A percentile compares a stretch with the other conserved stretches of the same genome.
phyloP scores from a whole-genome alignment of 192 early-diverging fungal species.

The Ambispora gerdemannii region DNA sequence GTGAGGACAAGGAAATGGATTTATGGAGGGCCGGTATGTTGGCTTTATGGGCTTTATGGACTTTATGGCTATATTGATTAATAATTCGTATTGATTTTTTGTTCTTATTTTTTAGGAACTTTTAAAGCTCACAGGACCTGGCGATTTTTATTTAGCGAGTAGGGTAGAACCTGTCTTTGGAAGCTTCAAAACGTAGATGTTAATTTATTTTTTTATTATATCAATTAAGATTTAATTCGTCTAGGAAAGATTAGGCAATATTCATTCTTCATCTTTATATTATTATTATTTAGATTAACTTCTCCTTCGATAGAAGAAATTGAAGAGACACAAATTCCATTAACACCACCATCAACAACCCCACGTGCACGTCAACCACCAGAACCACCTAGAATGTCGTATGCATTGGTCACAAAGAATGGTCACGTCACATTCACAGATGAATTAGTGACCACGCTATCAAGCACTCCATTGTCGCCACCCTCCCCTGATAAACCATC shows the following conservation, averaged over 20 bases:
- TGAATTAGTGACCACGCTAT: neutral
- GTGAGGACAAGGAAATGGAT: conserved; percentile 35
- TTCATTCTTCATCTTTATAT: neutral
- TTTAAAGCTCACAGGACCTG: conserved; percentile 56
- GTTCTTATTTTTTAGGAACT: conserved; percentile 54
- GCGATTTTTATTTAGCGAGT: conserved; percentile 61
- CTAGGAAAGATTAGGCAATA: neutral
- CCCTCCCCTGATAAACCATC: conserved; percentile 2
- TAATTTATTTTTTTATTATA: neutral
- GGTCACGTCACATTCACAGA: conserved; percentile 7
- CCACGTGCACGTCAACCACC: neutral
- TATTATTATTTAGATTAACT: conserved; percentile 7
- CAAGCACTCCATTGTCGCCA: neutral
- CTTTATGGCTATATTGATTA: too few relatives aligned
- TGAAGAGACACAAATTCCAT: neutral
- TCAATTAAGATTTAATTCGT: neutral
- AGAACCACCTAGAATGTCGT: conserved; percentile 20
- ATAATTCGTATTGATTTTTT: too few relatives aligned
- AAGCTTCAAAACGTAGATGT: conserved; percentile 6
- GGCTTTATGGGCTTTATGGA: too few relatives aligned
- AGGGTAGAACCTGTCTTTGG: conserved; percentile 36
- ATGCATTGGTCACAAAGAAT: conserved; percentile 12
- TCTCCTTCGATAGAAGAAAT: conserved; percentile 31
- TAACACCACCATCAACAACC: neutral
- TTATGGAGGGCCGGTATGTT: conserved; percentile 41